A percentile compares a stretch with the other conserved stretches of the same genome.
These are phyloP conservation scores for Rhynchosporium graminicola DNA, from an alignment of 2,329 filamentous ascomycete genomes.

Conservation along the genomic window DNA sequence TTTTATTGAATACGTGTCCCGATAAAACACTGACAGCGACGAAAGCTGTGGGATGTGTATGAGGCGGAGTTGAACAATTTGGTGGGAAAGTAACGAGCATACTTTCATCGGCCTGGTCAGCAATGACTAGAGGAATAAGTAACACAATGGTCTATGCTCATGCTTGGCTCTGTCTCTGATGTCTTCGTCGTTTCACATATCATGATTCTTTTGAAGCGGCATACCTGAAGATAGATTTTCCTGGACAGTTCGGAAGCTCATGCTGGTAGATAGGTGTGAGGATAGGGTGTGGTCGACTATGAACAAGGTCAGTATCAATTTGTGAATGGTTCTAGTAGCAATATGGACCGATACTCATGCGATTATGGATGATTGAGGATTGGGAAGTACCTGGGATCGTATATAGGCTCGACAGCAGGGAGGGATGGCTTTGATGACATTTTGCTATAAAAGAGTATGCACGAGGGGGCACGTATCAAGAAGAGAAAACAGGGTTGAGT, in stretches of 20 bases:
- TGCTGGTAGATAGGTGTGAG: conserved; percentile 30
- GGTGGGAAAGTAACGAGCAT: conserved; percentile 45
- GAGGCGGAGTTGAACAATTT: conserved; percentile 46
- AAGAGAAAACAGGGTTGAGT: background rate
- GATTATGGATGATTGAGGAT: background rate
- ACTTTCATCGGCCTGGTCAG: conserved; percentile 20
- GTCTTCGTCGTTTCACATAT: background rate
- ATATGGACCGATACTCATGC: background rate
- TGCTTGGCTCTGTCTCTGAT: background rate
- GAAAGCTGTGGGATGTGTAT: conserved; percentile 48
- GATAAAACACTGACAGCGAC: conserved; percentile 45
- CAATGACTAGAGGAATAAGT: background rate
- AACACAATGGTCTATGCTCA: background rate
- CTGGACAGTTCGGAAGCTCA: conserved; percentile 44
- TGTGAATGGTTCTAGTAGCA: background rate
- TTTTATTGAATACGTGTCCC: conserved; percentile 48
- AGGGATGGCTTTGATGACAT: conserved; percentile 11
- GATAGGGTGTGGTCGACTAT: conserved; percentile 22
- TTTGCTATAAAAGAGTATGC: background rate
- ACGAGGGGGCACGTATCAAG: too few relatives aligned
- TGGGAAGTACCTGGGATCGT: conserved; percentile 18
- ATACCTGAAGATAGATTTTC: conserved; percentile 43
- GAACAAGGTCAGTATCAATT: background rate
- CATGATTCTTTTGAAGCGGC: background rate
- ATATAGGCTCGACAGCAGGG: conserved; percentile 18